Percentiles rank a stretch among this genome's conserved stretches.
phyloP scores from a whole-genome alignment of 805 yeast genomes.

The Cyberlindnera mrakii region DNA sequence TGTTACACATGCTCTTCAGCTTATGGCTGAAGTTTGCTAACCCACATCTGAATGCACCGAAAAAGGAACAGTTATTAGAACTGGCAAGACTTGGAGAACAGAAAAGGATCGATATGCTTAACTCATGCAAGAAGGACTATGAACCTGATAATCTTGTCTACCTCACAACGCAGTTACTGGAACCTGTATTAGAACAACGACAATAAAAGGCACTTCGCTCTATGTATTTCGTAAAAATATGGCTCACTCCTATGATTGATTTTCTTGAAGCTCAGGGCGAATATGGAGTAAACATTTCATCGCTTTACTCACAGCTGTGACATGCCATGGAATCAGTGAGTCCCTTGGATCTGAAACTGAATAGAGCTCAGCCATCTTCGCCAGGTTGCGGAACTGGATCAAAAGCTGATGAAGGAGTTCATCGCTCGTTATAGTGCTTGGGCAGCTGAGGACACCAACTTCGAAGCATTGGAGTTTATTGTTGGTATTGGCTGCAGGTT shows the following conservation, averaged over 20 bases:
- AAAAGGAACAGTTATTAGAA: conserved; percentile 1
- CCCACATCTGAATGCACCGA: background rate
- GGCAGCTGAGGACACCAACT: conserved; percentile 66
- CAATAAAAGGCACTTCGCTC: background rate
- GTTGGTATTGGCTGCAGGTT: conserved; percentile 26
- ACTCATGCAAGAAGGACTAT: background rate
- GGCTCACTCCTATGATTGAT: background rate
- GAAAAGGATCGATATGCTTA: conserved; percentile 2
- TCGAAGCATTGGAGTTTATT: conserved; percentile 41
- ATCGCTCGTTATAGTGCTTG: conserved; percentile 53
- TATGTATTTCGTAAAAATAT: background rate
- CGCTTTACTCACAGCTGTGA: conserved; percentile 58
- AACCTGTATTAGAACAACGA: no score
- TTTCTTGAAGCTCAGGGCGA: conserved; percentile 3
- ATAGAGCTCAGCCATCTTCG: conserved; percentile 32
- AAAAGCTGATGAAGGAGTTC: conserved; percentile 50
- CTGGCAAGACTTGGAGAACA: conserved; percentile 12
- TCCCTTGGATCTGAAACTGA: conserved; percentile 28
- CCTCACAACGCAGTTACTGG: background rate
- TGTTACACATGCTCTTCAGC: conserved; percentile 9
- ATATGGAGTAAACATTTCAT: conserved; percentile 55
- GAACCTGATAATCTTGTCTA: background rate
- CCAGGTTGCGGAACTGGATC: conserved; percentile 55
- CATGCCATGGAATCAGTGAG: conserved; percentile 66
- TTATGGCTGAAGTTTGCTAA: conserved; percentile 12